phyloP scores from a whole-genome alignment of 495 filamentous ascomycete genomes.

The Daldinia decipiens region DNA sequence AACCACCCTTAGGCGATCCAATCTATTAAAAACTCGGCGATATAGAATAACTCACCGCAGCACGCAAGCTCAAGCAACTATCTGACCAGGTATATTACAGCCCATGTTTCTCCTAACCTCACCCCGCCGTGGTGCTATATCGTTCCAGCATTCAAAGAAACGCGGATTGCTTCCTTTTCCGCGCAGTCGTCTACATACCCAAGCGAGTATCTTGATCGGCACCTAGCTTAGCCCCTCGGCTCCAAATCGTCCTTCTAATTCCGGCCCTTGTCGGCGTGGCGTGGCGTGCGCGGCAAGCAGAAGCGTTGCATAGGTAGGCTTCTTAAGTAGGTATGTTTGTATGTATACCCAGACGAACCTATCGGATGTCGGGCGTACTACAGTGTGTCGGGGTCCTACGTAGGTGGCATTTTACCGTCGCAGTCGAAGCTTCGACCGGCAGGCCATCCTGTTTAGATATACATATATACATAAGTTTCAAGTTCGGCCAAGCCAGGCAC shows the following conservation, averaged over 20 bases:
- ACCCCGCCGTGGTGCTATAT: neutral
- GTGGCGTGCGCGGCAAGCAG: neutral
- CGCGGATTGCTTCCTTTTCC: neutral
- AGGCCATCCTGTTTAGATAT: neutral
- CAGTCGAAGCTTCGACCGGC: constrained; percentile 16
- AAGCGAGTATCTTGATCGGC: neutral
- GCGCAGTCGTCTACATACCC: neutral
- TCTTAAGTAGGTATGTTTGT: neutral
- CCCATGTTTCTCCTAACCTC: neutral
- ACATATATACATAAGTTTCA: neutral
- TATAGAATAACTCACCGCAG: neutral
- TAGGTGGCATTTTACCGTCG: constrained; percentile 19
- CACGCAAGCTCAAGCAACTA: neutral
- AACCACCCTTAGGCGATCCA: neutral
- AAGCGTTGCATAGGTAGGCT: neutral
- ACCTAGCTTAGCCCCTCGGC: neutral
- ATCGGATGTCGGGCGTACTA: constrained; percentile 4
- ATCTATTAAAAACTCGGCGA: neutral
- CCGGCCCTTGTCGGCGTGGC: neutral
- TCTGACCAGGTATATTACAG: neutral
- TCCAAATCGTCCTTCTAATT: constrained; percentile 2
- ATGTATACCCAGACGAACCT: neutral
- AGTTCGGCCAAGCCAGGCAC: neutral
- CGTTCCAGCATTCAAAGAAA: neutral
- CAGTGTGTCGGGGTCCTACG: neutral